Percentiles rank a stretch among this genome's conserved stretches.
phyloP scores from a whole-genome alignment of 148 eudicot species.

The Camellia lanceoleosa region DNA sequence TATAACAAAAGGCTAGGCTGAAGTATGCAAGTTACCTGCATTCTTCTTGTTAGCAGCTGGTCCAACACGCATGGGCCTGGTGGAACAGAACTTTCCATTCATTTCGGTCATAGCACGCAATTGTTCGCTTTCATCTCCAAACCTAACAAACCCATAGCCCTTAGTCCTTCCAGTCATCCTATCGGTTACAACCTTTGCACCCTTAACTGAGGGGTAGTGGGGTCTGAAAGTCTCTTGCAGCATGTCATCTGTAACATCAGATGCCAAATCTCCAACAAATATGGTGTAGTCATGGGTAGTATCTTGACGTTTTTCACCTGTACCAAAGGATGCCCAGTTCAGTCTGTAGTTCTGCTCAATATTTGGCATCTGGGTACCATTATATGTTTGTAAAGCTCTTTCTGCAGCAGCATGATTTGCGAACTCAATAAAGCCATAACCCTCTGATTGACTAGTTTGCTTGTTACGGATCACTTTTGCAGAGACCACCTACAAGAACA shows the following conservation, averaged over 20 bases:
- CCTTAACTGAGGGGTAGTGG: conserved; percentile 73
- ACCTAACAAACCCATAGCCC: conserved; percentile 94
- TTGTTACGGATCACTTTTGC: conserved; percentile 85
- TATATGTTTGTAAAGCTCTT: conserved; percentile 60
- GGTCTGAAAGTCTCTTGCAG: conserved; percentile 80
- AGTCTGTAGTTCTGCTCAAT: conserved; percentile 73
- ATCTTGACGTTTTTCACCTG: conserved; percentile 75
- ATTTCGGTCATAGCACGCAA: conserved; percentile 87
- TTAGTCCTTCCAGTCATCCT: conserved; percentile 70
- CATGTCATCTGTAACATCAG: conserved; percentile 82
- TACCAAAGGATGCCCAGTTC: conserved; percentile 92
- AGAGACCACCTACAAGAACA: conserved; percentile 48
- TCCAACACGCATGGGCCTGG: conserved; percentile 91
- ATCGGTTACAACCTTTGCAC: conserved; percentile 95
- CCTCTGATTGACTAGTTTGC: conserved; percentile 71
- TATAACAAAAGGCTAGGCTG: background rate
- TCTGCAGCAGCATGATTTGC: conserved; percentile 74
- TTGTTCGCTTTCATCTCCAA: conserved; percentile 84
- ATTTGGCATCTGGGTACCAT: conserved; percentile 72
- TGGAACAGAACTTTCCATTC: conserved; percentile 79
- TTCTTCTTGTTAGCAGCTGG: conserved; percentile 83
- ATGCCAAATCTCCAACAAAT: conserved; percentile 90
- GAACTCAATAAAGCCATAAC: conserved; percentile 91
- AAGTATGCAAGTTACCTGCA: conserved; percentile 25
- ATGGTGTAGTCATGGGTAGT: conserved; percentile 68